Percentiles rank a stretch among this genome's conserved stretches.
Conservation (phyloP, 2,329 filamentous ascomycete species). For the Talaromyces sp. region DNA sequence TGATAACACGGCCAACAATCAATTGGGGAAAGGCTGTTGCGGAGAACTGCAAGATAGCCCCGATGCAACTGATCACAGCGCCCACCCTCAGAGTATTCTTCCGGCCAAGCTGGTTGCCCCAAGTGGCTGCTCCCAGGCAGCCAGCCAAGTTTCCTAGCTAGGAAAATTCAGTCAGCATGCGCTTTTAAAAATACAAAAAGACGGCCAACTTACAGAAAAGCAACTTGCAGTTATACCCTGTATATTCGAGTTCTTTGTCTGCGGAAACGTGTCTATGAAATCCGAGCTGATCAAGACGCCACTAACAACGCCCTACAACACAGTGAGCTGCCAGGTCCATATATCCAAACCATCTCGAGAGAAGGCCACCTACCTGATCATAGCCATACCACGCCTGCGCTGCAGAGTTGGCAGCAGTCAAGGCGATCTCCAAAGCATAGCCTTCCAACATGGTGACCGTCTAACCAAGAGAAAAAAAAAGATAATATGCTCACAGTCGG, state of each 20-base stretch:
- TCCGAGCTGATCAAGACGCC: slow-evolving; percentile 3
- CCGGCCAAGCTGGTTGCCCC: slow-evolving; percentile 16
- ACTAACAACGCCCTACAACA: neutral
- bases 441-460: neutral
- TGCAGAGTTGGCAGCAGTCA: neutral
- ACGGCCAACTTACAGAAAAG: slow-evolving; percentile 12
- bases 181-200: neutral
- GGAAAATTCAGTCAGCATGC: neutral
- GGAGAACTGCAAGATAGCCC: neutral
- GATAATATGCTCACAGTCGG: neutral
- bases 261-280: slow-evolving; percentile 18
- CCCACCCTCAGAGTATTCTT: slow-evolving; percentile 17
- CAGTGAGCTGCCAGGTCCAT: neutral
- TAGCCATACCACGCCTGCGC: neutral
- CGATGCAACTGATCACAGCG: neutral
- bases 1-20: slow-evolving; percentile 48
- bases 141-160: slow-evolving; percentile 15
- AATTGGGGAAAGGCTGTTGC: slow-evolving; percentile 37
- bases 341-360: neutral
- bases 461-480: neutral
- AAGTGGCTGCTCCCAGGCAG: slow-evolving; percentile 15
- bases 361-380: neutral
- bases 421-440: neutral
- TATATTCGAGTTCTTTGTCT: slow-evolving; percentile 16
- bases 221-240: slow-evolving; percentile 20